Evolutionary conservation across 2,329 filamentous ascomycete species (phyloP).

Genomic region (Claviceps capensis): DNA sequence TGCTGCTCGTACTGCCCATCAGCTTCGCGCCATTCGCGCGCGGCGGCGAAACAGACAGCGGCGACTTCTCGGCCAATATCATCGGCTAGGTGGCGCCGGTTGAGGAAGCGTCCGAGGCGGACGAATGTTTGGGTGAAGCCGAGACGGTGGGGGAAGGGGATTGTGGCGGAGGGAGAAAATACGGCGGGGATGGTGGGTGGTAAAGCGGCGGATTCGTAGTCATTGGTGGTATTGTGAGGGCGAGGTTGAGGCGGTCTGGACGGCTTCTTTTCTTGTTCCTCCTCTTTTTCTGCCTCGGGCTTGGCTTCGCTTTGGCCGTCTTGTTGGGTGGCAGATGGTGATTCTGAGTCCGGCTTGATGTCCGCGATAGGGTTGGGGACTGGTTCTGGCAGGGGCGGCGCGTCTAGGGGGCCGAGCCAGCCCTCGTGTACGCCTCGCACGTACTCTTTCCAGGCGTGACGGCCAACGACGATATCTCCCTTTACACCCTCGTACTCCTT

Average conservation of each 20-base stretch:
- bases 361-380: constrained; percentile 11
- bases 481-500: constrained; percentile 57
- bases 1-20: constrained; percentile 29
- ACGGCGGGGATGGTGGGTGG: constrained; percentile 53
- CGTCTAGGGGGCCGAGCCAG: constrained; percentile 75
- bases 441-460: constrained; percentile 97
- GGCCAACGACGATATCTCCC: constrained; percentile 79
- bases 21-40: constrained; percentile 35
- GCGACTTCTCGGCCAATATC: constrained; percentile 78
- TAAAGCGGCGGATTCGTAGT: constrained; percentile 55
- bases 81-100: constrained; percentile 72
- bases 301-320: constrained; percentile 16
- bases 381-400: constrained; percentile 30
- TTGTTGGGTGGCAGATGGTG: constrained; percentile 8
- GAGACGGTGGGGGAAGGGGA: constrained; percentile 78
- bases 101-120: constrained; percentile 78
- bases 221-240: constrained; percentile 59
- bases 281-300: constrained; percentile 24
- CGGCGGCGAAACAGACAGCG: constrained; percentile 57
- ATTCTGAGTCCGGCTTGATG: constrained; percentile 8
- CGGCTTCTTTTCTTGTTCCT: constrained; percentile 33
- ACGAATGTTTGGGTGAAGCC: constrained; percentile 85
- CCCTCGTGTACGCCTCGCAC: constrained; percentile 86
- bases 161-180: constrained; percentile 57
- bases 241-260: constrained; percentile 48